Conservation (phyloP, 148 eudicot species). For the Silene conica region DNA sequence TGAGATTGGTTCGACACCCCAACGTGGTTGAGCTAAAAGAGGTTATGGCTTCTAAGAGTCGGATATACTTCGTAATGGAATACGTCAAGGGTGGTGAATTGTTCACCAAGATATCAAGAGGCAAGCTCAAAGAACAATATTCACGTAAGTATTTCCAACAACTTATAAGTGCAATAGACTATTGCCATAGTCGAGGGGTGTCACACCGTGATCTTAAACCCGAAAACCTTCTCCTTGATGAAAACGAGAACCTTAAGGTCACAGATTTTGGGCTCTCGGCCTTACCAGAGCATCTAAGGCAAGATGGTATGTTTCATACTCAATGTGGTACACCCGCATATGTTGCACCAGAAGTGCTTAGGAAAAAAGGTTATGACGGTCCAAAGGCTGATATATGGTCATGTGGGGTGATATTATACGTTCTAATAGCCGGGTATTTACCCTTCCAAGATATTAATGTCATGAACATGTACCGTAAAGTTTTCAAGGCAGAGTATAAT, state of each 20-base stretch:
- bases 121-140: slow-evolving; percentile 43
- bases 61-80: slow-evolving; percentile 66
- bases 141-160: slow-evolving; percentile 59
- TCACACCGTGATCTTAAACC: slow-evolving; percentile 51
- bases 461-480: slow-evolving; percentile 63
- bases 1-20: slow-evolving; percentile 59
- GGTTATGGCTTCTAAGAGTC: slow-evolving; percentile 60
- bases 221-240: slow-evolving; percentile 52
- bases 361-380: slow-evolving; percentile 62
- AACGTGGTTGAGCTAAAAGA: slow-evolving; percentile 57
- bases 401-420: slow-evolving; percentile 65
- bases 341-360: slow-evolving; percentile 64
- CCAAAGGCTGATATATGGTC: slow-evolving; percentile 74
- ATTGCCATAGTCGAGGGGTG: slow-evolving; percentile 52
- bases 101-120: slow-evolving; percentile 46
- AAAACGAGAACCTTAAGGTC: slow-evolving; percentile 49
- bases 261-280: slow-evolving; percentile 74
- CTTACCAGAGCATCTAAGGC: slow-evolving; percentile 52
- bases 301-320: slow-evolving; percentile 62
- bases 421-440: slow-evolving; percentile 51
- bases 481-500: slow-evolving; percentile 55
- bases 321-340: slow-evolving; percentile 83
- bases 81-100: slow-evolving; percentile 60
- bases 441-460: slow-evolving; percentile 64
- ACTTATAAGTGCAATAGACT: slow-evolving; percentile 46